phyloP scores from a whole-genome alignment of 2,329 filamentous ascomycete genomes.

The Colletotrichum sp. region DNA sequence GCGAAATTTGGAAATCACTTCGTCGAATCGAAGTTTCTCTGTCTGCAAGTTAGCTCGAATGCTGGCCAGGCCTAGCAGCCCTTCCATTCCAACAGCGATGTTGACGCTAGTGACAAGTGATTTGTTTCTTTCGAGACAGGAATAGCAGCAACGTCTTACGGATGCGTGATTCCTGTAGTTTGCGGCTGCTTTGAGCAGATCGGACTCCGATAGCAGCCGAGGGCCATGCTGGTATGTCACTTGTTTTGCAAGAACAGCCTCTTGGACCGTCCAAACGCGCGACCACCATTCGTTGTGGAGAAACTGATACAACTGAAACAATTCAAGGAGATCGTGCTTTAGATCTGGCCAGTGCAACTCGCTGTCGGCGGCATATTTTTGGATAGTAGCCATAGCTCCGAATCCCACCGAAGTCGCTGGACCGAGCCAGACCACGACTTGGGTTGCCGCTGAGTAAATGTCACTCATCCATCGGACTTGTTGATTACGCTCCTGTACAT shows the following conservation, averaged over 20 bases:
- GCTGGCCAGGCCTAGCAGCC: fast-evolving
- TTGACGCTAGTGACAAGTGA: fast-evolving
- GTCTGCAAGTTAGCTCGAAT: fast-evolving
- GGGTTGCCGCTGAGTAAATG: background rate
- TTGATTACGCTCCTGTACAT: background rate
- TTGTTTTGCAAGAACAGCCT: background rate
- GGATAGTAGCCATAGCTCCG: fast-evolving
- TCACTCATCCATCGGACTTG: background rate
- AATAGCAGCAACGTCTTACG: background rate
- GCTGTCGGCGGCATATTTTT: background rate
- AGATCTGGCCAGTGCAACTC: background rate
- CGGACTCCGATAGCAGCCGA: background rate
- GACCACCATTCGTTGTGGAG: background rate
- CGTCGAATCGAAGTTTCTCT: background rate
- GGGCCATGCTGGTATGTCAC: background rate
- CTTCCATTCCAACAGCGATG: background rate
- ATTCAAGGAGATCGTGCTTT: too few species aligned
- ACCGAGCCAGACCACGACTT: background rate
- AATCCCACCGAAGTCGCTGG: fast-evolving
- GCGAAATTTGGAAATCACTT: background rate
- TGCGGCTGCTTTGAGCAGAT: background rate
- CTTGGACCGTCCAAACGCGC: background rate
- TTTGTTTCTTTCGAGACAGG: background rate
- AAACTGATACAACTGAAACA: background rate
- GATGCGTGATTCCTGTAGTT: fast-evolving